phyloP scores from a whole-genome alignment of 148 eudicot species.

The Chenopodium berlandieri region DNA sequence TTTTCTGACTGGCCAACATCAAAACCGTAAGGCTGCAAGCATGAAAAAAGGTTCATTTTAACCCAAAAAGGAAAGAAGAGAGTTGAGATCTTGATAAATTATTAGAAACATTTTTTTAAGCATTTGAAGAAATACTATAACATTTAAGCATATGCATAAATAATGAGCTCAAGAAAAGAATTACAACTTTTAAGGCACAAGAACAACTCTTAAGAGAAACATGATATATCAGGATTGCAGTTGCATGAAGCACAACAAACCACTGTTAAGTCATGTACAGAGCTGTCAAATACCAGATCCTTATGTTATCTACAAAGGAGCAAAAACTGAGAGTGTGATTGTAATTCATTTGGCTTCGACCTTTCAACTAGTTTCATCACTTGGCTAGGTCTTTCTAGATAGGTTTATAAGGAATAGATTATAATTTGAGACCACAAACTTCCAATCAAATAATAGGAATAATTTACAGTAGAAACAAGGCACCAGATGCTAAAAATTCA shows the following conservation, averaged over 20 bases:
- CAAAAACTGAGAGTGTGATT: background rate
- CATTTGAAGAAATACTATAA: background rate
- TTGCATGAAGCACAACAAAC: background rate
- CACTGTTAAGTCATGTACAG: background rate
- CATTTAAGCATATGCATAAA: background rate
- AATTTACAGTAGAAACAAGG: background rate
- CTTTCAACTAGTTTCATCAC: background rate
- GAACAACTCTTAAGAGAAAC: background rate
- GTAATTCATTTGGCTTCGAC: background rate
- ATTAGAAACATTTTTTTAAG: background rate
- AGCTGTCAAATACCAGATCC: background rate
- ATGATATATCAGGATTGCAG: background rate
- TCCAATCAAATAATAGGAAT: background rate
- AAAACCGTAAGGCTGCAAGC: slow-evolving; percentile 88
- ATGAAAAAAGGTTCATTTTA: slow-evolving; percentile 1
- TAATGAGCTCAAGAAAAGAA: background rate
- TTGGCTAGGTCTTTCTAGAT: background rate
- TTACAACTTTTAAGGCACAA: background rate
- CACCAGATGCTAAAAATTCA: background rate
- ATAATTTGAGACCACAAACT: background rate
- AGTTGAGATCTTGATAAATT: background rate
- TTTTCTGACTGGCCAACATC: slow-evolving; percentile 93
- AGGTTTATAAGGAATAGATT: background rate
- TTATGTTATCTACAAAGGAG: background rate
- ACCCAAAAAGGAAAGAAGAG: background rate